These are phyloP conservation scores for Gloeophyllum trabeum DNA, from an alignment of 768 basidiomycete genomes.

Conservation along the genomic window DNA sequence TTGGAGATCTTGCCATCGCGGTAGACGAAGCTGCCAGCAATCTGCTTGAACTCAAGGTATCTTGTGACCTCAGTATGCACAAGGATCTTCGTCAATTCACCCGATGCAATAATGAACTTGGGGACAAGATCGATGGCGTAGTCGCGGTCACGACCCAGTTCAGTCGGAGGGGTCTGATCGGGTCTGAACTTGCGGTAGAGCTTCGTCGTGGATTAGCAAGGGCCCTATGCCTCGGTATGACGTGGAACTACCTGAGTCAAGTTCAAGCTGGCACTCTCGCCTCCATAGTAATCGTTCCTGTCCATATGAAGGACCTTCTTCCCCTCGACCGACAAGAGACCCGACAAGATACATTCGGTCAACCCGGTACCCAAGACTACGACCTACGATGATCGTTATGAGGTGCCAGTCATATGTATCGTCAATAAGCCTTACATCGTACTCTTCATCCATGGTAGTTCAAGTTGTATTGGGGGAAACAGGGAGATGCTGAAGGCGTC, in stretches of 20 bases:
- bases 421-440: slow-evolving; percentile 54
- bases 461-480: slow-evolving; percentile 1
- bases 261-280: slow-evolving; percentile 94
- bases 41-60: slow-evolving; percentile 99
- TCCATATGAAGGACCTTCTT: slow-evolving; percentile 99
- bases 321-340: slow-evolving; percentile 95
- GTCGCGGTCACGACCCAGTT: slow-evolving; percentile 93
- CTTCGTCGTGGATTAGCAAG: slow-evolving; percentile 28
- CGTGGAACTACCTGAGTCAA: slow-evolving; percentile 74
- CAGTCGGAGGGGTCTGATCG: slow-evolving; percentile 61
- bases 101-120: slow-evolving; percentile 98
- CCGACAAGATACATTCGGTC: slow-evolving; percentile 97
- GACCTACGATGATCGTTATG: slow-evolving; percentile 34
- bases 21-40: slow-evolving; percentile 96
- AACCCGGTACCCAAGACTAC: slow-evolving; percentile 93
- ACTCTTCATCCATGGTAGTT: slow-evolving; percentile 91
- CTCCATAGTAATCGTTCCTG: slow-evolving; percentile 98
- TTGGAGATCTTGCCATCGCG: slow-evolving; percentile 95
- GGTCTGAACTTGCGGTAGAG: slow-evolving; percentile 93
- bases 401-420: neutral
- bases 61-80: slow-evolving; percentile 98
- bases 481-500: no score
- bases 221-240: slow-evolving; percentile 4
- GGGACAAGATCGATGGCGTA: slow-evolving; percentile 97
- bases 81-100: slow-evolving; percentile 94